Base-by-base conservation (phyloP, 169 alveolate genomes). In the Amoebophrya sp. region DNA sequence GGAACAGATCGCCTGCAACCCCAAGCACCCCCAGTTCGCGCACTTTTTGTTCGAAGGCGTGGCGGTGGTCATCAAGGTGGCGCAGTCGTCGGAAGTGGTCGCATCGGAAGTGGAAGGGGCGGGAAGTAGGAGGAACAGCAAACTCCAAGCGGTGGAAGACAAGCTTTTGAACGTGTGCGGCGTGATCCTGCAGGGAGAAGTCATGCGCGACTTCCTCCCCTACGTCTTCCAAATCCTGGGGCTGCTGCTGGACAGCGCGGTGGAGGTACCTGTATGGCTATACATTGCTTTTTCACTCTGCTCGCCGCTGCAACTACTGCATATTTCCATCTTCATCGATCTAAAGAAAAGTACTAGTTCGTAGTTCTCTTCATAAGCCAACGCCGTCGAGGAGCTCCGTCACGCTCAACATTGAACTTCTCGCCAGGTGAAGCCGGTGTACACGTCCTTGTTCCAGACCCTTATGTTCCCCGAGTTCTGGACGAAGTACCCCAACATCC, bases 191-290 rank as follows among this genome's bases (percentile, higher is more conserved):
- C 78, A 58, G 34, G 78, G 78, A 29, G 78, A 58, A 16, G 78
- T 58, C 34, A 58, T 58, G 78, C 4, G 23, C 4, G 78, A 58
- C 23, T 58, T 58, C 34, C 34, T 58, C 4, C 78, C 78, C 7
- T 88, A 88, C 70, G 45, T 45, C 41, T 88, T 88, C 70, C 90
- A 88, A 41, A 41, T 88, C 0, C 90, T 88, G 5, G 90, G 90
- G 10, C 40, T 88, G 69, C 70, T 88, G 10, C 90, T 88, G 45
- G 90, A 88, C 41, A 7, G 29, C 29, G 23, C 78, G 78, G 23
- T 13, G 78, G 78, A 58, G 78, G 78, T 58, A n/a, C n/a, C n/a
- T n/a, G n/a, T n/a, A n/a, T n/a, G n/a, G n/a, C n/a, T n/a, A n/a
- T n/a, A n/a, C n/a, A n/a, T n/a, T n/a, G n/a, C n/a, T n/a, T n/a